Evolutionary conservation across 345 rosid species (phyloP), one percentile per base, ranked within the genome.

Genomic region (Eucalyptus sp.): DNA sequence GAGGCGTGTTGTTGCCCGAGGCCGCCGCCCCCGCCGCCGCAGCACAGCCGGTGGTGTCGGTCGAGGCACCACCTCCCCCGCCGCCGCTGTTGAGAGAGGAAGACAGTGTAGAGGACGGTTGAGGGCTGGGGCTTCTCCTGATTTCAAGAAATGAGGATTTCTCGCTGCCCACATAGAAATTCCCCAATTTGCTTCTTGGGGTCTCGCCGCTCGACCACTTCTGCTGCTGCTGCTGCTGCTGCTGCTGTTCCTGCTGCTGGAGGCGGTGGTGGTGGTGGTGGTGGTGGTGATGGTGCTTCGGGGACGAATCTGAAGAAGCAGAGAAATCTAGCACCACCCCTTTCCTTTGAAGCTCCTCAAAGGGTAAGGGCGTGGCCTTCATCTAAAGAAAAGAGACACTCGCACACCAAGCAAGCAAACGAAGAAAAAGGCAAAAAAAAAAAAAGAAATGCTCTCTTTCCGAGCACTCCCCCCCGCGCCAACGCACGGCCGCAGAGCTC

Each of bases 281-380:
- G 60, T 4, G 92, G 80, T 52, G 92, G 49, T 90, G 91, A 90
- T 54, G 92, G 89, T 76, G 29, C 83, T 76, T 43, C 50, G 87
- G 91, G 64, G 91, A 90, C 52, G 94, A 89, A 88, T 91, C 91
- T 54, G 95, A 87, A 89, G 94, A 91, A 58, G 94, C 90, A 87
- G 92, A 93, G 91, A 92, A 91, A 93, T 92, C 89, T 54, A 91
- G 90, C 92, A 94, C 71, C 86, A 66, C 87, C 93, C 93, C 95
- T 94, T 95, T 93, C 95, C 94, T 95, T 93, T 97, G 97, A 97
- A 93, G 94, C 62, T 93, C 94, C 92, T 95, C 94, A 92, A 92
- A 95, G 96, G 96, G 89, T 85, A 95, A 89, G 97, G 96, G 97
- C 95, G 94, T 95, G 95, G 95, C 98, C 95, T 94, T 91, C 94